phyloP scores from a whole-genome alignment of 805 yeast species.

The Candida pini region DNA sequence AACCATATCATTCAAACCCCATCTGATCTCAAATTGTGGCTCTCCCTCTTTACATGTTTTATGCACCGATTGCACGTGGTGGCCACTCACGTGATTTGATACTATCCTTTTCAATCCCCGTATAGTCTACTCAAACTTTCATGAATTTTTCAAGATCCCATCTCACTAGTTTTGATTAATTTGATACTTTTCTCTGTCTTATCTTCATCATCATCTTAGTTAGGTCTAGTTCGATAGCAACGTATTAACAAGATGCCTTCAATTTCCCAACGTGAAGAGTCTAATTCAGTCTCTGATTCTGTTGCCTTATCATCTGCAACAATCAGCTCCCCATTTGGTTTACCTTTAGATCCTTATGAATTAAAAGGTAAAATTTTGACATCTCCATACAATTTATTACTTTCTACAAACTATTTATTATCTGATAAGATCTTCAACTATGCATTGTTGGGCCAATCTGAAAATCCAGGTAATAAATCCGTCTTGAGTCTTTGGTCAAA shows the following conservation, averaged over 20 bases:
- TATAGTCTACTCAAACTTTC: too few relatives aligned
- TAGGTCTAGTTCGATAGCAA: too few relatives aligned
- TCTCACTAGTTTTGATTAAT: too few relatives aligned
- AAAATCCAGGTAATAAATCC: slow-evolving; percentile 35
- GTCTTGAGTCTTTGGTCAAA: slow-evolving; percentile 63
- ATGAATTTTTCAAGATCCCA: too few relatives aligned
- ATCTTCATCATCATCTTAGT: too few relatives aligned
- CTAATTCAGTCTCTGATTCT: slow-evolving; percentile 20
- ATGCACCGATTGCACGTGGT: too few relatives aligned
- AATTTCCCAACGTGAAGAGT: slow-evolving; percentile 17
- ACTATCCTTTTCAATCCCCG: too few relatives aligned
- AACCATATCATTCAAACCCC: too few relatives aligned
- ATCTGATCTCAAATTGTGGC: too few relatives aligned
- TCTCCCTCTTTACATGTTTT: too few relatives aligned
- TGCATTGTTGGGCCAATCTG: slow-evolving; percentile 48
- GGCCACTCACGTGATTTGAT: too few relatives aligned
- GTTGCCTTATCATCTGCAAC: slow-evolving; percentile 34
- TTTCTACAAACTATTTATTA: slow-evolving; percentile 48
- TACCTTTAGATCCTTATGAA: slow-evolving; percentile 50
- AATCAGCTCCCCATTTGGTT: slow-evolving; percentile 51
- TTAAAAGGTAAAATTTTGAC: slow-evolving; percentile 45
- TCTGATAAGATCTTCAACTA: slow-evolving; percentile 60
- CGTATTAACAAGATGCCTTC: slow-evolving; percentile 22
- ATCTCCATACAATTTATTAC: slow-evolving; percentile 48
- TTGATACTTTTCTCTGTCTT: too few relatives aligned